Percentiles rank a stretch among this genome's conserved stretches.
Evolutionary conservation across 257 asterid species (phyloP).

Genomic region (Plectranthus barbatus): DNA sequence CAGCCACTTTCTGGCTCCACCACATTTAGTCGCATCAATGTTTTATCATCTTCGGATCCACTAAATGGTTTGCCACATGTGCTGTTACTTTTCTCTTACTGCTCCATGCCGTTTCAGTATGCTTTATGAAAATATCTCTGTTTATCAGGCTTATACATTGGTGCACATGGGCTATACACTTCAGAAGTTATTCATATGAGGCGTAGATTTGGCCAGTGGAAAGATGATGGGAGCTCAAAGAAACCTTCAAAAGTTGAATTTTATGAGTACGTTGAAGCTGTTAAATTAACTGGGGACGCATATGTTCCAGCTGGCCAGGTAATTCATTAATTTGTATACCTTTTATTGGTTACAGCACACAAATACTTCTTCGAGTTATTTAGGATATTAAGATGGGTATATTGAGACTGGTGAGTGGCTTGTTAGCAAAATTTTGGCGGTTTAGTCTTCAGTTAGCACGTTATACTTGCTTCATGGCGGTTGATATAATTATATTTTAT

Average conservation of each 20-base stretch:
- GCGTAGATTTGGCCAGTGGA: slow-evolving; percentile 94
- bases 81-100: slow-evolving; percentile 1
- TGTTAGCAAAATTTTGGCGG: background rate
- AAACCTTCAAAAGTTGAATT: slow-evolving; percentile 64
- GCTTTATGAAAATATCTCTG: slow-evolving; percentile 5
- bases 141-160: slow-evolving; percentile 73
- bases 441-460: background rate
- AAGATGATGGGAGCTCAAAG: slow-evolving; percentile 57
- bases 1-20: slow-evolving; percentile 92
- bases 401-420: background rate
- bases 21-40: slow-evolving; percentile 71
- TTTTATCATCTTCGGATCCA: slow-evolving; percentile 64
- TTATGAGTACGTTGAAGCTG: slow-evolving; percentile 95
- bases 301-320: slow-evolving; percentile 99
- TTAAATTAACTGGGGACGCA: slow-evolving; percentile 86
- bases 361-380: background rate
- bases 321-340: slow-evolving; percentile 6
- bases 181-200: slow-evolving; percentile 85
- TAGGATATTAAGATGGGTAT: background rate
- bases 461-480: background rate
- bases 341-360: background rate
- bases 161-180: slow-evolving; percentile 79
- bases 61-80: slow-evolving; percentile 39
- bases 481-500: background rate
- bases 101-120: background rate